phyloP scores from a whole-genome alignment of 2,329 filamentous ascomycete species.

The Stagonosporopsis tanaceti region DNA sequence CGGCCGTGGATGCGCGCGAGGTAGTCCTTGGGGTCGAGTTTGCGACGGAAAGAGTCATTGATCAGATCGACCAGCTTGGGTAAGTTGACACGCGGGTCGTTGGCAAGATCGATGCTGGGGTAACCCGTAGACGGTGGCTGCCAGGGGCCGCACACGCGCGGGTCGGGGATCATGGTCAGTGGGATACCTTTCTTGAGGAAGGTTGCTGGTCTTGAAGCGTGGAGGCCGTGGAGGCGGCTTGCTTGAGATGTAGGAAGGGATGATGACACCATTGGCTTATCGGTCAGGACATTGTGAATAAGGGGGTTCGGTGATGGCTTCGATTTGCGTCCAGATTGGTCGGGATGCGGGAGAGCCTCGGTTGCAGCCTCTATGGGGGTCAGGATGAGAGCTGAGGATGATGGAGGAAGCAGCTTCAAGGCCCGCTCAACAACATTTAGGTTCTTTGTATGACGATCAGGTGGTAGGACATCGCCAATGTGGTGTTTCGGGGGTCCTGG shows the following conservation, averaged over 20 bases:
- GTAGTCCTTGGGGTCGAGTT: slow-evolving; percentile 84
- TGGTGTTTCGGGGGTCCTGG: slow-evolving; percentile 29
- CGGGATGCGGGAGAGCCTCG: slow-evolving; percentile 49
- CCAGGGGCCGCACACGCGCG: slow-evolving; percentile 69
- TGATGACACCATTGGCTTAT: slow-evolving; percentile 91
- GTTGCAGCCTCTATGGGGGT: slow-evolving; percentile 83
- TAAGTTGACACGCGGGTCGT: slow-evolving; percentile 81
- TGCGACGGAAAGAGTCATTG: slow-evolving; percentile 89
- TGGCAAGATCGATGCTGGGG: slow-evolving; percentile 71
- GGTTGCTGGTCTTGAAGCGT: slow-evolving; percentile 68
- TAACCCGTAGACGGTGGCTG: slow-evolving; percentile 66
- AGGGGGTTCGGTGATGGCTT: slow-evolving; percentile 78
- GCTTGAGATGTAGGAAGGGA: slow-evolving; percentile 72
- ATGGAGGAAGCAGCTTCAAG: slow-evolving; percentile 78
- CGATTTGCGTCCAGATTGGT: slow-evolving; percentile 54
- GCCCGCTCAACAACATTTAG: slow-evolving; percentile 74
- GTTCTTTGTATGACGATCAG: slow-evolving; percentile 69
- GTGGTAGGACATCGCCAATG: slow-evolving; percentile 20
- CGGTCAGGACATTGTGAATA: slow-evolving; percentile 94
- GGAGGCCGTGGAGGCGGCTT: slow-evolving; percentile 38
- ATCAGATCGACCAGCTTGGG: slow-evolving; percentile 84
- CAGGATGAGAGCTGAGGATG: slow-evolving; percentile 87
- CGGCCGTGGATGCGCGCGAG: slow-evolving; percentile 79
- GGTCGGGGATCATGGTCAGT: slow-evolving; percentile 80
- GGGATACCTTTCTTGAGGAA: slow-evolving; percentile 93